Evolutionary conservation across 257 asterid species (phyloP), one percentile per base, ranked within the genome.

Genomic region (Linderniella brevidens): DNA sequence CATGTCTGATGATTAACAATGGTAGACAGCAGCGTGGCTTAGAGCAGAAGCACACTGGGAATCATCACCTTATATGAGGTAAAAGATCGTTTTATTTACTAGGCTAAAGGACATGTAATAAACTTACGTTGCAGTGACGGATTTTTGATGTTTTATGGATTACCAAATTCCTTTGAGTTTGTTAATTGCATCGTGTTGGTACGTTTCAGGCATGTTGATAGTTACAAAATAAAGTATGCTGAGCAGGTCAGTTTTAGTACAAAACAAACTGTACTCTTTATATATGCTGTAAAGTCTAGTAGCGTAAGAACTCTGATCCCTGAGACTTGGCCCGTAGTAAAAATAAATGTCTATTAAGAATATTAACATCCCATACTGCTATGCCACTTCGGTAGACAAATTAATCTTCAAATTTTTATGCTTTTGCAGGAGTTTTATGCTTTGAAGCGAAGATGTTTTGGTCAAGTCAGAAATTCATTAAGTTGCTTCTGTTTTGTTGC

Each of bases 21-120:
- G 77, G 64, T 83, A 87, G 95, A 80, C 95, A 53, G 95, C 97
- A 40, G 85, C 97, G 37, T 87, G 95, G 95, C 77, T 87, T 59
- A 80, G 97, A 54, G 95, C 97, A 58, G 97, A 87, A 69, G 92
- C 97, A 48, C 92, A 87, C 53, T 82, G 93, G 95, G 97, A 87
- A 59, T 65, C 93, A 49, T 64, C 75, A 15, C 68, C 86, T 41
- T 78, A 73, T 66, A 80, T 66, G 78, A 73, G 95, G 97, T 87
- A 51, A 54, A 60, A 61, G 51, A 50, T 62, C 46, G 58, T 53
- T 57, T 39, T 25, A 11, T 54, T 61, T 45, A 36, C 48, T 39
- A 43, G 12, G 35, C 54, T 54, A 19, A 48, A 47, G 59, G 36
- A 46, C 16, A 37, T 53, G 46, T 60, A 19, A 44, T 4, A 10